Percentiles rank a stretch among this genome's conserved stretches.
Evolutionary conservation across 2,329 filamentous ascomycete species (phyloP).

Genomic region (Blastomyces silverae): DNA sequence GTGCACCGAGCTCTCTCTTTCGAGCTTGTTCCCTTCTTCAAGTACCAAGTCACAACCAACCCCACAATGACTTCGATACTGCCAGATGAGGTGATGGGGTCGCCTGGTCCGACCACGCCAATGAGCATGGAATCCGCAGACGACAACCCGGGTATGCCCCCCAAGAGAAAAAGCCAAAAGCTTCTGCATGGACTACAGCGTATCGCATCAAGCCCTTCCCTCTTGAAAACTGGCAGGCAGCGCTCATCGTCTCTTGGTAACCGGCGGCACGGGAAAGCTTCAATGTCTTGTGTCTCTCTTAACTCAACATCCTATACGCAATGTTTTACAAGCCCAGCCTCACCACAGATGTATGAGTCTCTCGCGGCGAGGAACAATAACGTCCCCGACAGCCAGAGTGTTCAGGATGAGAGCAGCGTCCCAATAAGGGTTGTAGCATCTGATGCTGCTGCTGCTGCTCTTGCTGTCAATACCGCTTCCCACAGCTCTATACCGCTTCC

Average conservation of each 20-base stretch:
- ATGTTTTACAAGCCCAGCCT: conserved; percentile 50
- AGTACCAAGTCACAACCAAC: background rate
- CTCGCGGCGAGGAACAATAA: conserved; percentile 47
- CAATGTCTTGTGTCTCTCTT: conserved; percentile 59
- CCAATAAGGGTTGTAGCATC: conserved; percentile 51
- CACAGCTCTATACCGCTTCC: conserved; percentile 57
- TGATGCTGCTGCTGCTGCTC: conserved; percentile 38
- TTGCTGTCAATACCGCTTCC: conserved; percentile 30
- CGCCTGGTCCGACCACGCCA: conserved; percentile 32
- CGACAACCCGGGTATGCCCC: conserved; percentile 38
- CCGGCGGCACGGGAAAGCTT: conserved; percentile 55
- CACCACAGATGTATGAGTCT: conserved; percentile 51
- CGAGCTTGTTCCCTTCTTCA: background rate
- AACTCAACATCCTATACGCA: conserved; percentile 48
- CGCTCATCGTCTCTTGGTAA: conserved; percentile 56
- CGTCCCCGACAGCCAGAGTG: conserved; percentile 40
- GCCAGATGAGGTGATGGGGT: conserved; percentile 29
- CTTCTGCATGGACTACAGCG: conserved; percentile 68
- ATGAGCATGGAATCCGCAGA: conserved; percentile 33
- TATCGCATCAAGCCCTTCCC: conserved; percentile 71
- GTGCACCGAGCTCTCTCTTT: background rate
- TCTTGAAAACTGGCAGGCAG: conserved; percentile 57
- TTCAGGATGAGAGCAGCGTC: conserved; percentile 49
- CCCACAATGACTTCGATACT: conserved; percentile 27
- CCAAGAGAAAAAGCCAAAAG: conserved; percentile 61